Percentiles rank a stretch among this genome's conserved stretches.
These are phyloP conservation scores for Citrus glauca DNA, from an alignment of 345 rosid species.

Conservation along the genomic window DNA sequence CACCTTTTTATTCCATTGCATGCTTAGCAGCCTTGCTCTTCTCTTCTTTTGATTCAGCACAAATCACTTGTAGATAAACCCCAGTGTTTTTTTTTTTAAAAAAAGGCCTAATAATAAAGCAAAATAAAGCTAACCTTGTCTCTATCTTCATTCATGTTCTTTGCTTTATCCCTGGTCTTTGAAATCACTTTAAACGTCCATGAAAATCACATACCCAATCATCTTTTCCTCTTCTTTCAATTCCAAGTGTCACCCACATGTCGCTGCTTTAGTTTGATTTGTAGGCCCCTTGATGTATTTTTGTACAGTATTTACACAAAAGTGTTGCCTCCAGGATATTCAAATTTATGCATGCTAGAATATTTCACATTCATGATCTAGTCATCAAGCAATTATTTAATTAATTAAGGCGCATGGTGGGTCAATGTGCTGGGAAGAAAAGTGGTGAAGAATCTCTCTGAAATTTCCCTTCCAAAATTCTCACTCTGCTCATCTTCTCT, in stretches of 20 bases:
- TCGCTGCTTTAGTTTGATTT: slow-evolving; percentile 30
- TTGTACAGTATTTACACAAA: slow-evolving; percentile 23
- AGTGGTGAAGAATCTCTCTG: slow-evolving; percentile 90
- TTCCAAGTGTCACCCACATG: slow-evolving; percentile 37
- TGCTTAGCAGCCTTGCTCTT: slow-evolving; percentile 13
- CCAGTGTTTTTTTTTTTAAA: background rate
- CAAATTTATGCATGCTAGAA: slow-evolving; percentile 19
- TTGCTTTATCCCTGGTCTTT: slow-evolving; percentile 48
- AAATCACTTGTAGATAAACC: slow-evolving; percentile 25
- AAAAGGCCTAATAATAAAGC: slow-evolving; percentile 33
- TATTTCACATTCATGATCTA: slow-evolving; percentile 30
- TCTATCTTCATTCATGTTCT: slow-evolving; percentile 33
- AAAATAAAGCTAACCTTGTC: slow-evolving; percentile 45
- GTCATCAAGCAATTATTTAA: slow-evolving; percentile 31
- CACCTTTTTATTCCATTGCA: slow-evolving; percentile 27
- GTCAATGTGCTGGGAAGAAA: slow-evolving; percentile 92
- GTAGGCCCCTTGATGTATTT: slow-evolving; percentile 18
- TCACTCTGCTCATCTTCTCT: slow-evolving; percentile 95
- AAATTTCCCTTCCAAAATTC: slow-evolving; percentile 58
- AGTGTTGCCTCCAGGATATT: slow-evolving; percentile 34
- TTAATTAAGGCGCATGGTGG: slow-evolving; percentile 10
- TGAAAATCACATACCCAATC: slow-evolving; percentile 9
- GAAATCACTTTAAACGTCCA: slow-evolving; percentile 26
- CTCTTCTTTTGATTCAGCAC: slow-evolving; percentile 32
- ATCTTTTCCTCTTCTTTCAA: slow-evolving; percentile 13